Evolutionary conservation across 345 rosid species (phyloP), one percentile per base, ranked within the genome.

Genomic region (Anacardium occidentale): DNA sequence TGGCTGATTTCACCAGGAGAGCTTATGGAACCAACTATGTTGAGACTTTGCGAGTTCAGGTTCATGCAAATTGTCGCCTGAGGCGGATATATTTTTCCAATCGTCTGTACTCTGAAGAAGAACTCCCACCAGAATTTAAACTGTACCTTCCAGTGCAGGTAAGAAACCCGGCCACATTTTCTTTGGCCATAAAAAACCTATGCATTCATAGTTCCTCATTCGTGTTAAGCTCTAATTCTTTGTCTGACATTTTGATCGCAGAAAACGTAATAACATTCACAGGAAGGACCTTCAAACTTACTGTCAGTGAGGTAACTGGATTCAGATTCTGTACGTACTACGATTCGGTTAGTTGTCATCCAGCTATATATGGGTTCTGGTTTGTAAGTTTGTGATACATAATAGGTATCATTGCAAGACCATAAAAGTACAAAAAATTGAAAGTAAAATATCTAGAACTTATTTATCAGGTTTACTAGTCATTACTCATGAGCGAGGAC

Each of bases 11-110:
- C 77, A 92, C 99, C 4, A 82, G 90, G 77, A 91, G 96, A 77
- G 98, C 99, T 55, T 92, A 95, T 48, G 99, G 99, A 74, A 92
- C 97, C 76, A 95, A 95, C 80, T 95, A 92, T 42, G 93, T 94
- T 3, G 99, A 92, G 85, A 95, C 99, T 13, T 76, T 92, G 74
- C 83, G 97, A 57, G 97, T 95, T 83, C 99, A 92, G 90, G 86
- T 95, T 75, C 99, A 95, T 77, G 98, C 97, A 58, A 92, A 91
- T 74, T 95, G 98, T 80, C 94, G 94, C 13, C 85, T 92, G 25
- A 84, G 98, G 74, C 85, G 98, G 78, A 88, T 95, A 76, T 95
- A 92, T 77, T 95, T 95, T 81, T 86, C 99, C 1, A 97, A 91
- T 57, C 94, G 96, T 59, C 84, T 95, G 60, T 95, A 95, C 85